Evolutionary conservation across 1,284 basidiomycete genomes (phyloP).

Genomic region (Boletellus deceptivus): DNA sequence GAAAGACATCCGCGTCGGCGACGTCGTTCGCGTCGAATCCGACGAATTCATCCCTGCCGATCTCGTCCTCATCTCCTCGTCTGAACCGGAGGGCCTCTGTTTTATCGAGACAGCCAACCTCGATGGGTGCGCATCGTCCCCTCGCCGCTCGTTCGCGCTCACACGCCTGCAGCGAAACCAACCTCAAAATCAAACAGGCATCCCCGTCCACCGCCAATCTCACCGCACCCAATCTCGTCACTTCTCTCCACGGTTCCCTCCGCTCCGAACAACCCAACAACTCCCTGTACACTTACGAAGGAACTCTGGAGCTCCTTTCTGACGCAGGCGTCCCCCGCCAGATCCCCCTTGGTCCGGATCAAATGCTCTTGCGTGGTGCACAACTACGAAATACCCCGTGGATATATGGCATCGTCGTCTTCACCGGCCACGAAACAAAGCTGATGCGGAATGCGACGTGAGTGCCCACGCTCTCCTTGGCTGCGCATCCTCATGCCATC

Average conservation of each 20-base stretch:
- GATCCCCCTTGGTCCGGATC: constrained; percentile 92
- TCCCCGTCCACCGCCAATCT: constrained; percentile 78
- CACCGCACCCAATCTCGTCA: constrained; percentile 76
- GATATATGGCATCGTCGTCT: constrained; percentile 93
- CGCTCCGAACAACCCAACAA: constrained; percentile 97
- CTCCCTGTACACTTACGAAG: constrained; percentile 95
- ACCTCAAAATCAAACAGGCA: constrained; percentile 98
- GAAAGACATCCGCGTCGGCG: constrained; percentile 89
- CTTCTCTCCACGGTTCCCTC: constrained; percentile 77
- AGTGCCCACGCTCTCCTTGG: constrained; percentile 33
- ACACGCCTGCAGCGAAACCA: constrained; percentile 76
- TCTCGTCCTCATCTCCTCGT: constrained; percentile 81
- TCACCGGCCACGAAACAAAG: constrained; percentile 98
- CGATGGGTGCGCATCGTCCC: constrained; percentile 71
- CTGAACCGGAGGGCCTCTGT: constrained; percentile 95
- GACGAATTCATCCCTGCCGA: constrained; percentile 98
- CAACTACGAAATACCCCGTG: constrained; percentile 97
- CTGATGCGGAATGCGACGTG: constrained; percentile 95
- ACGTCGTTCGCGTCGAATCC: constrained; percentile 87
- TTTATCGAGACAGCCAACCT: constrained; percentile 98
- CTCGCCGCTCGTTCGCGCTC: background rate
- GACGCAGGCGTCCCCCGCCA: constrained; percentile 66
- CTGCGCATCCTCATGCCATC: background rate
- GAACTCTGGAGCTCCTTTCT: constrained; percentile 68
- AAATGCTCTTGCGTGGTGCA: constrained; percentile 90